A percentile compares a stretch with the other conserved stretches of the same genome.
These are phyloP conservation scores for Epichloe sp. DNA, from an alignment of 2,329 filamentous ascomycete genomes.

Conservation along the genomic window DNA sequence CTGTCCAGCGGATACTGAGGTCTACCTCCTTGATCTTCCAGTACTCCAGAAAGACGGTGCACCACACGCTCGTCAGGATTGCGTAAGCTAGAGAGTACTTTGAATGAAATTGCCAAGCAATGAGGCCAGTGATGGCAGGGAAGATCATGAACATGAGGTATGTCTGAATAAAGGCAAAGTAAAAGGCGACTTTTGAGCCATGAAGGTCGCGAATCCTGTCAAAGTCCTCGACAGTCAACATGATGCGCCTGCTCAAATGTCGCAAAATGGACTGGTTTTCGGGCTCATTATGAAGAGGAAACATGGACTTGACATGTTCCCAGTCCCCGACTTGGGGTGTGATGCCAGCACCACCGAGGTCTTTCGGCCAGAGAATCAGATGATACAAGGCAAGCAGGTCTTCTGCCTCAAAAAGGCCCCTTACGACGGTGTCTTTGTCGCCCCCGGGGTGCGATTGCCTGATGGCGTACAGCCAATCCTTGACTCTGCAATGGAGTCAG, in stretches of 20 bases:
- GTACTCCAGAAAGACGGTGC: constrained; percentile 62
- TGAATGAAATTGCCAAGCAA: constrained; percentile 55
- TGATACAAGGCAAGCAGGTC: constrained; percentile 59
- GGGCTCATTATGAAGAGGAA: constrained; percentile 47
- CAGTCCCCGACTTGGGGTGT: constrained; percentile 44
- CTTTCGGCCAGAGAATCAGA: constrained; percentile 44
- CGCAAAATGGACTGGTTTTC: constrained; percentile 43
- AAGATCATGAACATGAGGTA: constrained; percentile 61
- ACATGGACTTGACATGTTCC: constrained; percentile 46
- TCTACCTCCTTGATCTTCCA: constrained; percentile 69
- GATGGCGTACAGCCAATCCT: constrained; percentile 64
- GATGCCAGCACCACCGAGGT: constrained; percentile 49
- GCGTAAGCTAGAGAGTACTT: constrained; percentile 60
- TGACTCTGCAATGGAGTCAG: constrained; percentile 36
- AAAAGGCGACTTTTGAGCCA: constrained; percentile 53
- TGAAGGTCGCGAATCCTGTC: constrained; percentile 49
- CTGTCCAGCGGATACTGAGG: constrained; percentile 58
- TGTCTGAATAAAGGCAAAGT: constrained; percentile 70
- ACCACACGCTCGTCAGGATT: constrained; percentile 54
- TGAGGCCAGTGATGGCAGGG: constrained; percentile 53
- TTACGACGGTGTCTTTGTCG: constrained; percentile 37
- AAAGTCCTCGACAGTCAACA: constrained; percentile 36
- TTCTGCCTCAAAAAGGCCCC: constrained; percentile 46
- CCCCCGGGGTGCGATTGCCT: constrained; percentile 50
- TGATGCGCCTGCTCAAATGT: constrained; percentile 40